Conservation (phyloP, 164 flowering plant species). For the Vitis amurensis region DNA sequence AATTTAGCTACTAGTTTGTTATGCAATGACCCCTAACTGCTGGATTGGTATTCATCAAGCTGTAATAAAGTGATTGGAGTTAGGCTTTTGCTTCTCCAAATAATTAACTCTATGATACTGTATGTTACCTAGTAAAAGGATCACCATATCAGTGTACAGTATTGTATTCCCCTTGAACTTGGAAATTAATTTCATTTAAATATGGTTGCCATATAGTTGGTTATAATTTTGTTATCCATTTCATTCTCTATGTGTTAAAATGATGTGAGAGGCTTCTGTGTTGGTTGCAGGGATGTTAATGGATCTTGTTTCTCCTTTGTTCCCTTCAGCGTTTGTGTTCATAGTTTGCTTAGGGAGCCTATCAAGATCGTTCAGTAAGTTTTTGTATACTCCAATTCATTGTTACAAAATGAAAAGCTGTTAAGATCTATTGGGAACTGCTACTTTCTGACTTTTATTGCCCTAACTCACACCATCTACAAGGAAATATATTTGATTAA, state of each 20-base stretch:
- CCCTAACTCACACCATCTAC: too few relatives aligned
- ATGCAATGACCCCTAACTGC: too few relatives aligned
- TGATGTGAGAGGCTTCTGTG: slow-evolving; percentile 8
- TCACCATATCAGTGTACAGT: not conserved
- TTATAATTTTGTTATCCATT: not conserved
- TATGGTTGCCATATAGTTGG: not conserved
- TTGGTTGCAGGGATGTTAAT: slow-evolving; percentile 91
- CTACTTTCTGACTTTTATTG: too few relatives aligned
- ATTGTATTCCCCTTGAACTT: not conserved
- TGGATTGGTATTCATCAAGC: too few relatives aligned
- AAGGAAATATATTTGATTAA: too few relatives aligned
- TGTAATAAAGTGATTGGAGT: too few relatives aligned
- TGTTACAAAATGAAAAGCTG: too few relatives aligned
- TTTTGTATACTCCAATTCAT: not conserved
- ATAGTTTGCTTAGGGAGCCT: slow-evolving; percentile 94
- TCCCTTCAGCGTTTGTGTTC: slow-evolving; percentile 83
- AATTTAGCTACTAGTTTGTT: too few relatives aligned
- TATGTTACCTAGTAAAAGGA: too few relatives aligned
- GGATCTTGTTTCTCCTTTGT: slow-evolving; percentile 95
- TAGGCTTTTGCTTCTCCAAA: too few relatives aligned
- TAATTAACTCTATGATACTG: too few relatives aligned
- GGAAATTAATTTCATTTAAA: not conserved
- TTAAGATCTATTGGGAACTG: too few relatives aligned
- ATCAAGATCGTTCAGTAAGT: slow-evolving; percentile 97
- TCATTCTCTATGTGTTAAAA: not conserved